These are phyloP conservation scores for Mycena indigotica DNA, from an alignment of 768 basidiomycete genomes.

Conservation along the genomic window DNA sequence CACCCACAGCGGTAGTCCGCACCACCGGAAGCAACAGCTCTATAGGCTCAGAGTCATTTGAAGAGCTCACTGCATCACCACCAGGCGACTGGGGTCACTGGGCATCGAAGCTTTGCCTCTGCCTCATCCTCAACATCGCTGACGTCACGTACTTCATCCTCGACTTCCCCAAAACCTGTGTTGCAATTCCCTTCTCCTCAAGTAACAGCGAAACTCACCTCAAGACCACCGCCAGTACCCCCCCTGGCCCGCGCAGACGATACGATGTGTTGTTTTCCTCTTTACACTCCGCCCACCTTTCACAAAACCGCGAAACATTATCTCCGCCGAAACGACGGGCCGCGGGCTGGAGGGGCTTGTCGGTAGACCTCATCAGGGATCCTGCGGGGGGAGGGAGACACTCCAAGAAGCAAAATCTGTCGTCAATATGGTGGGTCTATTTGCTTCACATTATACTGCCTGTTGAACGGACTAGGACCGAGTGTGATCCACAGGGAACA, in stretches of 20 bases:
- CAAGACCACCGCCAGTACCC: constrained; percentile 70
- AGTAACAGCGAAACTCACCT: constrained; percentile 31
- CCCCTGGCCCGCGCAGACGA: constrained; percentile 60
- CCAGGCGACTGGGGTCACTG: constrained; percentile 53
- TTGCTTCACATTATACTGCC: too few relatives aligned
- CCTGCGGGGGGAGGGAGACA: constrained; percentile 20
- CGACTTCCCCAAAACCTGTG: constrained; percentile 38
- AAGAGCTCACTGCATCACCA: constrained; percentile 61
- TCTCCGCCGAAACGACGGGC: constrained; percentile 48
- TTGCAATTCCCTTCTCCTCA: constrained; percentile 45
- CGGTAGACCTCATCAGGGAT: constrained; percentile 63
- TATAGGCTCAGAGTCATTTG: constrained; percentile 67
- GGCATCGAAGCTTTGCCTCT: constrained; percentile 36
- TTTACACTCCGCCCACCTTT: constrained; percentile 65
- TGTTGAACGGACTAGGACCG: constrained; percentile 70
- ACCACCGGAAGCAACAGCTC: constrained; percentile 36
- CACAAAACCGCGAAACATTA: constrained; percentile 41
- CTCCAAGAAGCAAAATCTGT: constrained; percentile 35
- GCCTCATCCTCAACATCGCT: constrained; percentile 36
- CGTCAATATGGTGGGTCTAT: constrained; percentile 64
- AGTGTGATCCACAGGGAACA: constrained; percentile 58
- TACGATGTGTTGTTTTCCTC: constrained; percentile 69
- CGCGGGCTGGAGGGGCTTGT: constrained; percentile 74
- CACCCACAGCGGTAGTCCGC: not conserved
- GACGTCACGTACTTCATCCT: constrained; percentile 38